A percentile compares a stretch with the other conserved stretches of the same genome.
phyloP scores from a whole-genome alignment of 768 basidiomycete species.

The Guyanaporus albipodus region DNA sequence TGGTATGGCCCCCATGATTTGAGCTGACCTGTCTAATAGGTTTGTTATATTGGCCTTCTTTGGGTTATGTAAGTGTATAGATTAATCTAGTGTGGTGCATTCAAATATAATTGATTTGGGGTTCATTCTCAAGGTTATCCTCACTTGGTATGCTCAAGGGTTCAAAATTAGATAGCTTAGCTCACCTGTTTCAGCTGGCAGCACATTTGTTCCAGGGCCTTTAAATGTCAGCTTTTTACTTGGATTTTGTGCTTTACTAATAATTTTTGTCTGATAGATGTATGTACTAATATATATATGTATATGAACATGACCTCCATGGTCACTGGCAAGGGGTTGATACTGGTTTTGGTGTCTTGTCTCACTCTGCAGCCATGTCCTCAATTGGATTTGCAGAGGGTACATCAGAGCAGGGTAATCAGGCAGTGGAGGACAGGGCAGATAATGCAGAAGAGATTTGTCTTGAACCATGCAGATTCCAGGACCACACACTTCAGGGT shows the following conservation, averaged over 20 bases:
- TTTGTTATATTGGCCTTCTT: background rate
- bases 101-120: background rate
- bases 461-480: no score
- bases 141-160: background rate
- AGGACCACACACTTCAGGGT: no score
- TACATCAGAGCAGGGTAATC: no score
- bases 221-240: background rate
- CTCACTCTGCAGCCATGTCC: no score
- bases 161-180: background rate
- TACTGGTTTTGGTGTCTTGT: no score
- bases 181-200: background rate
- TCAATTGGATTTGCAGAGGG: no score
- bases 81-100: no score
- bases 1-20: background rate
- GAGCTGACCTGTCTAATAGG: background rate
- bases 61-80: background rate
- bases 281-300: background rate
- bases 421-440: no score
- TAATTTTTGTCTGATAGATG: background rate
- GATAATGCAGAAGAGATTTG: no score
- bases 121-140: background rate
- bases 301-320: no score
- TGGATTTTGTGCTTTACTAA: background rate
- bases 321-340: no score
- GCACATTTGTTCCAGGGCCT: background rate